These are phyloP conservation scores for Amaranthus tricolor DNA, from an alignment of 179 eudicot genomes.

Conservation along the genomic window DNA sequence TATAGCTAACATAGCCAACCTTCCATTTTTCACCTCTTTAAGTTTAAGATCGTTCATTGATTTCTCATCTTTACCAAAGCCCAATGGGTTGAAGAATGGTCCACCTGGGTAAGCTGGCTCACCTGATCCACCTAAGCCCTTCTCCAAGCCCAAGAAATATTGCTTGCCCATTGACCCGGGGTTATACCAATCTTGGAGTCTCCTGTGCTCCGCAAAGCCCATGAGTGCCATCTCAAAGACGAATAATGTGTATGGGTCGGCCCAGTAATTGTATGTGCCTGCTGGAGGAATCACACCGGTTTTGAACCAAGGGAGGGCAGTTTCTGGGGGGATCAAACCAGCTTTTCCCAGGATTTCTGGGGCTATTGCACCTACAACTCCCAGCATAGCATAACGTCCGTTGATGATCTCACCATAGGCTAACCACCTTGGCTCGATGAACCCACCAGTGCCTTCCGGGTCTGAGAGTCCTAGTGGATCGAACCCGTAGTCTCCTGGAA, in stretches of 20 bases:
- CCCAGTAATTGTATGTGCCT: slow-evolving; percentile 95
- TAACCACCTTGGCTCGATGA: slow-evolving; percentile 96
- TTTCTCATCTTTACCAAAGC: slow-evolving; percentile 94
- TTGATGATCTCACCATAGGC: slow-evolving; percentile 97
- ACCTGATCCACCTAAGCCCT: slow-evolving; percentile 62
- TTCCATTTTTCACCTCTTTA: slow-evolving; percentile 93
- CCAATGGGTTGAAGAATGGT: slow-evolving; percentile 90
- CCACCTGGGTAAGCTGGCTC: slow-evolving; percentile 97
- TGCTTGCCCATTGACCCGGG: slow-evolving; percentile 86
- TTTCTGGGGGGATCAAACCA: slow-evolving; percentile 81
- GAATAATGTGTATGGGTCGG: slow-evolving; percentile 78
- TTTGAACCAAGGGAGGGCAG: slow-evolving; percentile 97
- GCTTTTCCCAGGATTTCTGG: slow-evolving; percentile 76
- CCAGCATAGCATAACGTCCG: slow-evolving; percentile 90
- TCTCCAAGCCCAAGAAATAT: slow-evolving; percentile 69
- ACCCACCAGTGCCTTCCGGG: slow-evolving; percentile 98
- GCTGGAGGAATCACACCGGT: slow-evolving; percentile 98
- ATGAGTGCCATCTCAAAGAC: slow-evolving; percentile 87
- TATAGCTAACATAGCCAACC: slow-evolving; percentile 91
- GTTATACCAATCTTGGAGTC: slow-evolving; percentile 84
- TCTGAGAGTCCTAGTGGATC: slow-evolving; percentile 96
- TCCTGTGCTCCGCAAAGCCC: slow-evolving; percentile 98
- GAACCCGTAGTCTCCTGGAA: slow-evolving; percentile 95
- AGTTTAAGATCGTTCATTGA: slow-evolving; percentile 86
- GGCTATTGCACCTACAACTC: slow-evolving; percentile 79